A percentile compares a stretch with the other conserved stretches of the same genome.
Evolutionary conservation across 202 grass and related monocot species (phyloP).

Genomic region (Carex sylvatica): DNA sequence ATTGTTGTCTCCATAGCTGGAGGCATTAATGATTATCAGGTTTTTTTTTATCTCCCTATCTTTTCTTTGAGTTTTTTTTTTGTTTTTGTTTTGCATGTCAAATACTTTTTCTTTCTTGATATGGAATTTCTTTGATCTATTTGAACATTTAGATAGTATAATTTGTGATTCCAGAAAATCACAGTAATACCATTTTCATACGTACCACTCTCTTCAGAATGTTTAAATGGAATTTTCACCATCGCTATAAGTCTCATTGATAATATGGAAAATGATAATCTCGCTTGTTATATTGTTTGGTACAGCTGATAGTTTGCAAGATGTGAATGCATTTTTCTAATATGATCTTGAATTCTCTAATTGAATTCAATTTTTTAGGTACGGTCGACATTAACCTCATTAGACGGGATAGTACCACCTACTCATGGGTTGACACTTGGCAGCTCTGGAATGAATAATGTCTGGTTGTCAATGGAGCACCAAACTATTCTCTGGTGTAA

Average conservation of each 20-base stretch:
- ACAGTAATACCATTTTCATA: slow-evolving; percentile 2
- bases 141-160: neutral
- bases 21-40: slow-evolving; percentile 96
- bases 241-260: neutral
- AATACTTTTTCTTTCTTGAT: neutral
- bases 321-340: slow-evolving; percentile 5
- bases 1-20: slow-evolving; percentile 83
- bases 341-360: neutral
- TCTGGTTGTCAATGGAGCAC: slow-evolving; percentile 96
- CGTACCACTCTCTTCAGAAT: neutral
- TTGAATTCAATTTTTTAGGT: slow-evolving; percentile 48
- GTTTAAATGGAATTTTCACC: neutral
- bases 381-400: slow-evolving; percentile 63
- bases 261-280: neutral
- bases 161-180: neutral
- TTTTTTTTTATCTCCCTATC: slow-evolving; percentile 25
- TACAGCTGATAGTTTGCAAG: neutral
- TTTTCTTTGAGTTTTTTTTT: neutral
- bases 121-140: neutral
- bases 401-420: slow-evolving; percentile 85
- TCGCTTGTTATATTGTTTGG: neutral
- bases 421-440: slow-evolving; percentile 91
- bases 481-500: slow-evolving; percentile 98
- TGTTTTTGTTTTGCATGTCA: neutral
- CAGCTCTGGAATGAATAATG: slow-evolving; percentile 93